Percentiles rank a stretch among this genome's conserved stretches.
phyloP scores from a whole-genome alignment of 345 rosid species.

The Heritiera fomes region DNA sequence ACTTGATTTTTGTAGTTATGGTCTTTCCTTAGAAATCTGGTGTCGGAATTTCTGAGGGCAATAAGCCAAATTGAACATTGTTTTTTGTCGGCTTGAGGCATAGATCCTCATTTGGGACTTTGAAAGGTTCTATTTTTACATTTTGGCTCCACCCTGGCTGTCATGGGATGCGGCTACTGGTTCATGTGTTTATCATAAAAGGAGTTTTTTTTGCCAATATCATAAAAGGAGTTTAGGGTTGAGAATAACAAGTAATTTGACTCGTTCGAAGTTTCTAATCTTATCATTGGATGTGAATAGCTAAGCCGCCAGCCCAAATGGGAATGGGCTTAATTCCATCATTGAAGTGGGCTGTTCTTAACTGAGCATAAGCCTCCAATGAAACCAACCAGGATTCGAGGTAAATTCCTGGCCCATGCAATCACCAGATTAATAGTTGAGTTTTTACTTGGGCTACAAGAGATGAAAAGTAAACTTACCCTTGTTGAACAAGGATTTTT shows the following conservation, averaged over 20 bases:
- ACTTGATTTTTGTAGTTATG: background rate
- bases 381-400: background rate
- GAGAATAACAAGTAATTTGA: background rate
- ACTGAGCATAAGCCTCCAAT: background rate
- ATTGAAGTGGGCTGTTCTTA: no score
- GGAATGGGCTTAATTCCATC: no score
- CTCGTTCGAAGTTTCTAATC: background rate
- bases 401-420: background rate
- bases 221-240: background rate
- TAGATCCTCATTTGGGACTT: conserved; percentile 2
- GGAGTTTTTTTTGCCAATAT: no score
- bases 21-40: background rate
- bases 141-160: background rate
- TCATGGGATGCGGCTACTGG: no score
- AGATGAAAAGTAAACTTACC: no score
- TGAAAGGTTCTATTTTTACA: background rate
- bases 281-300: background rate
- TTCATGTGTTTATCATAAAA: no score
- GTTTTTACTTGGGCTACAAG: no score
- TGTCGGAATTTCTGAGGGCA: background rate
- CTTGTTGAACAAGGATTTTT: no score
- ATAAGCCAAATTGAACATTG: conserved; percentile 2
- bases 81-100: conserved; percentile 5
- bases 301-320: background rate
- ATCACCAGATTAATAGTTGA: no score